A percentile compares a stretch with the other conserved stretches of the same genome.
These are phyloP conservation scores for Dryadomyces quercus-mongolicae DNA, from an alignment of 2,329 filamentous ascomycete species.

Conservation along the genomic window DNA sequence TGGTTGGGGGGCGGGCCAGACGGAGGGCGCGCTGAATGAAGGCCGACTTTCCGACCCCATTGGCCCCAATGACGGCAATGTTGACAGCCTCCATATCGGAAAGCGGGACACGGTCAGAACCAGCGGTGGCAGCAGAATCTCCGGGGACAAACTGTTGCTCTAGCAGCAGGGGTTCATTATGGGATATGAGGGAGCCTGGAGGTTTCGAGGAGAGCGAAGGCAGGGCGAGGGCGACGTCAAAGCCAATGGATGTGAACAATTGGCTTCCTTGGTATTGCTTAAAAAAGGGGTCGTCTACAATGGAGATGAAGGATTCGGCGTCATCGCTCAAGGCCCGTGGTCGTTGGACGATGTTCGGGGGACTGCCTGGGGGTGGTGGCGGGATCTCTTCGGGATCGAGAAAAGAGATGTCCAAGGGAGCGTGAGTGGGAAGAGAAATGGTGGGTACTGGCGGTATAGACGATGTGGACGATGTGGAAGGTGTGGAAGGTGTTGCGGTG, in stretches of 20 bases:
- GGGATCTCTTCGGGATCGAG: conserved; percentile 7
- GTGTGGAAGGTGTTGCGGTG: background rate
- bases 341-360: background rate
- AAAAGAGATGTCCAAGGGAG: conserved; percentile 11
- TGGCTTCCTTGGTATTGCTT: background rate
- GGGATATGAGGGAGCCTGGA: conserved; percentile 36
- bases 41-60: conserved; percentile 55
- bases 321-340: background rate
- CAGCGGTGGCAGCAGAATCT: conserved; percentile 28
- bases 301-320: background rate
- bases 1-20: conserved; percentile 37
- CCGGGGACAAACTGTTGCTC: conserved; percentile 26
- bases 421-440: background rate
- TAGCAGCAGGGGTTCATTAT: conserved; percentile 26
- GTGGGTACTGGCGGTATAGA: conserved; percentile 4
- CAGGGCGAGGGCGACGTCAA: background rate
- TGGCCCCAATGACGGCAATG: conserved; percentile 54
- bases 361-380: background rate
- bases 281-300: background rate
- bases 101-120: background rate
- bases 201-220: conserved; percentile 12
- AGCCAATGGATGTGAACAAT: too few relatives aligned
- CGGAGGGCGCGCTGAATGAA: conserved; percentile 54
- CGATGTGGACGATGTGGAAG: conserved; percentile 1
- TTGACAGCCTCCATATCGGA: conserved; percentile 46